phyloP scores from a whole-genome alignment of 75 land plant species.

The Pinus taeda region DNA sequence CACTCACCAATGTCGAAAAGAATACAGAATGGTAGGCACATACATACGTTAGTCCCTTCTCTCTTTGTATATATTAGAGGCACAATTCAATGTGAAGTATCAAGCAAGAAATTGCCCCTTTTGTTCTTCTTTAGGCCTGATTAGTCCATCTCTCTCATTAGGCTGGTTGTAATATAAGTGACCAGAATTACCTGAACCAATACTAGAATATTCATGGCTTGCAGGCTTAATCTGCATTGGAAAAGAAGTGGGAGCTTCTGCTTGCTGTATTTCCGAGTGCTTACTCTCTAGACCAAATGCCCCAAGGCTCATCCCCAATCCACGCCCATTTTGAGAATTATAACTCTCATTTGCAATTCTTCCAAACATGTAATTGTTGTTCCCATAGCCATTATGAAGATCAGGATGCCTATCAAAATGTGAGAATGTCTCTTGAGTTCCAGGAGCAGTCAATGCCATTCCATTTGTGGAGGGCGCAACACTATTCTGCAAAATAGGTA shows the following conservation, averaged over 20 bases:
- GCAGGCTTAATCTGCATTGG: conserved; percentile 5
- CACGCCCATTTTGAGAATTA: not conserved
- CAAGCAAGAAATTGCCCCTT: not conserved
- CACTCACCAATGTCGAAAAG: not conserved
- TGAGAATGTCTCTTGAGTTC: not conserved
- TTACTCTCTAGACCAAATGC: conserved; percentile 1
- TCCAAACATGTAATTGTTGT: not conserved
- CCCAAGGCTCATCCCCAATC: not conserved
- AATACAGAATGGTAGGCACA: not conserved
- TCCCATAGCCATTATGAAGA: not conserved
- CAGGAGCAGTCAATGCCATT: not conserved
- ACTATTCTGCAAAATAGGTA: conserved; percentile 2
- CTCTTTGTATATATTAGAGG: not conserved
- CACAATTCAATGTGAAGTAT: not conserved
- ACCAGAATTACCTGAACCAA: not conserved
- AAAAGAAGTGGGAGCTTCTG: not conserved
- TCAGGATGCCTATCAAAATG: conserved; percentile 6
- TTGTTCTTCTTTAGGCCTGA: conserved; percentile 9
- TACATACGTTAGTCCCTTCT: not conserved
- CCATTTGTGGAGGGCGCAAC: not conserved
- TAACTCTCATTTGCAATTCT: not conserved
- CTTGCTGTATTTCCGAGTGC: not conserved
- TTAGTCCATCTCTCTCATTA: not conserved
- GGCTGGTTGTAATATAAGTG: not conserved
- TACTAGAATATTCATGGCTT: not conserved